Evolutionary conservation across 1,139 yeast genomes (phyloP), one percentile per base, ranked within the genome.

Genomic region (Pichia sp.): DNA sequence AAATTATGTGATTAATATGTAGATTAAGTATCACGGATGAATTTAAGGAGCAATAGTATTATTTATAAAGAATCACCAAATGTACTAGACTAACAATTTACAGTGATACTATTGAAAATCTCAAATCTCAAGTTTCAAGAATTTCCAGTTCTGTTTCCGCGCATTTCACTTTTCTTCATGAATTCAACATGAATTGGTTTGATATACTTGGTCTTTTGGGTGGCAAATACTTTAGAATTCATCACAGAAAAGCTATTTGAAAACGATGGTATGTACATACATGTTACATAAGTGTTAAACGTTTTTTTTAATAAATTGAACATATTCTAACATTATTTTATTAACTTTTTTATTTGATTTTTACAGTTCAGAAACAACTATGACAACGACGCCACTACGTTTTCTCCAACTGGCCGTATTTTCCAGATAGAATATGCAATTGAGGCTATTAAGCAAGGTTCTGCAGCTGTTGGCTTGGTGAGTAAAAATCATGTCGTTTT

Each of bases 371-470:
- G 99, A 77, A 93, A 93, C 73, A 93, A 95, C 66, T 93, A 93
- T 79, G 99, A 93, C 70, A 95, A 95, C 79, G 99, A 93, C 69
- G 84, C 97, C 44, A 96, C 93, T 57, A 93, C 99, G 29, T 93
- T 88, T 72, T 90, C 98, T 42, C 98, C 99, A 51, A 93, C 98
- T 2, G 99, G 99, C 25, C 80, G 98, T 64, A 80, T 93, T 56
- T 93, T 93, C 74, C 99, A 93, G 72, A 87, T 84, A 39, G 99
- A 93, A 69, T 93, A 93, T 65, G 99, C 99, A 3, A 75, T 91
- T 56, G 99, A 93, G 67, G 98, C 99, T 19, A 93, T 93, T 70
- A 93, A 93, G 68, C 99, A 93, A 73, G 99, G 99, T 46, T 85
- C 96, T 61, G 98, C 97, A 3, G 93, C 97, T 16, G 97, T 91